Evolutionary conservation across 2,329 filamentous ascomycete genomes (phyloP).

Genomic region (Rhinocladiella similis): DNA sequence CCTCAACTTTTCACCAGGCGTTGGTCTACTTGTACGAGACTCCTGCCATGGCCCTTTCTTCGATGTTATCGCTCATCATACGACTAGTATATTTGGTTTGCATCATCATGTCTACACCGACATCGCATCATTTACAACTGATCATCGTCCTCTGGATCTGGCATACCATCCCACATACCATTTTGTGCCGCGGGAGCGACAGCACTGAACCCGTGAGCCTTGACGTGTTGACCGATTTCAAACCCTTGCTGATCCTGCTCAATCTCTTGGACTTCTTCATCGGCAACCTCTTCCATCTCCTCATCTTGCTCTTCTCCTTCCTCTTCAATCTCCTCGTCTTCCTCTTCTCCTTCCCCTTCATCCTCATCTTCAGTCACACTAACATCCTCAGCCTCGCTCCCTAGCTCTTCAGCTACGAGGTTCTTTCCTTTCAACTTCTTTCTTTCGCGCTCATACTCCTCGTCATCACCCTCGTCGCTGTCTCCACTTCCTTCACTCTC

Average conservation of each 20-base stretch:
- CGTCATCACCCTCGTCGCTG: conserved; percentile 38
- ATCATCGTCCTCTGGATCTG: conserved; percentile 23
- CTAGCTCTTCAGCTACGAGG: conserved; percentile 44
- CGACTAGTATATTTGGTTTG: no score
- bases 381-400: conserved; percentile 46
- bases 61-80: no score
- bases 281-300: conserved; percentile 4
- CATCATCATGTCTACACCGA: no score
- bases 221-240: neutral
- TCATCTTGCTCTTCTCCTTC: conserved; percentile 16
- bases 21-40: no score
- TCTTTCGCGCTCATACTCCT: conserved; percentile 31
- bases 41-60: no score
- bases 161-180: conserved; percentile 13
- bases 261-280: conserved; percentile 9
- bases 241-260: conserved; percentile 10
- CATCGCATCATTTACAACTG: conserved; percentile 11
- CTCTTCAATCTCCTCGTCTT: conserved; percentile 11
- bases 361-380: conserved; percentile 28
- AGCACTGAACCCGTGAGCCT: neutral
- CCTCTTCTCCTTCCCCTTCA: conserved; percentile 17
- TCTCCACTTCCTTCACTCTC: conserved; percentile 50
- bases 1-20: no score
- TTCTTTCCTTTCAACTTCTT: conserved; percentile 36
- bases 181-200: neutral